Evolutionary conservation across 441 rosid species (phyloP), one percentile per base, ranked within the genome.

Genomic region (Populus tomentosa): DNA sequence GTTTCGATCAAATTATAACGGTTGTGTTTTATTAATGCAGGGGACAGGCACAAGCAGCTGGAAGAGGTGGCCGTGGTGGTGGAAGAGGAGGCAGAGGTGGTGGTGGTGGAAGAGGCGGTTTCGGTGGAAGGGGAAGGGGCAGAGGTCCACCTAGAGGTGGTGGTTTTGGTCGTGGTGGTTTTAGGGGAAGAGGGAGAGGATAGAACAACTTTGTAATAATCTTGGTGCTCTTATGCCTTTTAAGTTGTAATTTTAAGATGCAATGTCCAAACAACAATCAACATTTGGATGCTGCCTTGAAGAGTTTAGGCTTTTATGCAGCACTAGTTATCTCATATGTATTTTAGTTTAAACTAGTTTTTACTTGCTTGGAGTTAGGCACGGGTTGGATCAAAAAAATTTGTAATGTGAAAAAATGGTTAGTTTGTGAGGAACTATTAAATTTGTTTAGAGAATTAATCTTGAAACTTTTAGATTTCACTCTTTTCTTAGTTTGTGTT

Each of bases 171-270:
- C 89, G 95, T 40, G 92, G 97, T 70, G 86, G 88, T 80, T 93
- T 91, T 79, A 88, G 98, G 90, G 97, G 98, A 69, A 82, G 98
- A 83, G 98, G 98, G 73, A 89, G 97, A 79, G 89, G 35, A 24
- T 87, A 88, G 88, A 80, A 74, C 36, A 46, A 24, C 68, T 42
- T 69, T 80, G 84, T 86, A 61, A 72, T 53, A 40, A 50, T 90
- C 28, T 38, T 75, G 73, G 72, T 82, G 79, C 77, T 76, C 71
- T 62, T 73, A 7, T 76, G 70, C 64, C 50, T 79, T 32, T 7
- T 16, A 20, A 40, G 40, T 72, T 74, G 76, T 74, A 78, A 74
- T 76, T 77, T 35, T 80, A 10, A 28, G 76, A 67, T 62, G 64
- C 69, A 23, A 36, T 67, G 36, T 66, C 75, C 71, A 62, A 73